phyloP scores from a whole-genome alignment of 2,329 filamentous ascomycete genomes.

The Nemania sp. region DNA sequence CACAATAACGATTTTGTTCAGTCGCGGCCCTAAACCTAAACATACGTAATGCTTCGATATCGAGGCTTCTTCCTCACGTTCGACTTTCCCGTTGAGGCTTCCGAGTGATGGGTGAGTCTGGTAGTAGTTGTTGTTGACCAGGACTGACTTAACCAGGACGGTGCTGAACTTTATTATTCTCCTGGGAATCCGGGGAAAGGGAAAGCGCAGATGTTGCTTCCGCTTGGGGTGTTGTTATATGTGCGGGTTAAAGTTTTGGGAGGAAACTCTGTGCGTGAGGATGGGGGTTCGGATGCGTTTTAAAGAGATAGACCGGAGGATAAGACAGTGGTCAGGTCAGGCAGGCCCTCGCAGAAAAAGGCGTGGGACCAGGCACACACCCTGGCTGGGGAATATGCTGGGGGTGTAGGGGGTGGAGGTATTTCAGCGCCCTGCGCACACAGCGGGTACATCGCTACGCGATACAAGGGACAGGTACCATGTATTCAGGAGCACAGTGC shows the following conservation, averaged over 20 bases:
- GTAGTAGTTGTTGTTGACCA: constrained; percentile 5
- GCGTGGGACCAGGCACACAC: constrained; percentile 17
- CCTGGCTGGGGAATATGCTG: constrained; percentile 26
- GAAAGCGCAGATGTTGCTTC: constrained; percentile 13
- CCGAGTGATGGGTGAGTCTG: neutral
- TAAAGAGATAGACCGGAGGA: constrained; percentile 37
- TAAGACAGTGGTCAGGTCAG: constrained; percentile 21
- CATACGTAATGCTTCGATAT: neutral
- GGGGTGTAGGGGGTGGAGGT: constrained; percentile 20
- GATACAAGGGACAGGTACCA: constrained; percentile 20
- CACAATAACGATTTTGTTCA: neutral
- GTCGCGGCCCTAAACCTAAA: neutral
- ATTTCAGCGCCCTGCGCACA: constrained; percentile 16
- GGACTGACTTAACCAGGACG: neutral
- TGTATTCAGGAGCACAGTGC: constrained; percentile 31
- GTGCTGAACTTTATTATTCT: constrained; percentile 9
- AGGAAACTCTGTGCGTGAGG: constrained; percentile 37
- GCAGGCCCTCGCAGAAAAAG: constrained; percentile 19
- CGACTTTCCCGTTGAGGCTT: neutral
- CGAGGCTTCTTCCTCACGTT: neutral
- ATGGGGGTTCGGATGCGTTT: constrained; percentile 42
- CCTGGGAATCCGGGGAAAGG: constrained; percentile 19
- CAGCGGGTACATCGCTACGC: constrained; percentile 22
- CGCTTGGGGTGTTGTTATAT: constrained; percentile 30
- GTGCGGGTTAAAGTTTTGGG: constrained; percentile 38